These are phyloP conservation scores for Senna siamea DNA, from an alignment of 306 rosid species.

Conservation along the genomic window DNA sequence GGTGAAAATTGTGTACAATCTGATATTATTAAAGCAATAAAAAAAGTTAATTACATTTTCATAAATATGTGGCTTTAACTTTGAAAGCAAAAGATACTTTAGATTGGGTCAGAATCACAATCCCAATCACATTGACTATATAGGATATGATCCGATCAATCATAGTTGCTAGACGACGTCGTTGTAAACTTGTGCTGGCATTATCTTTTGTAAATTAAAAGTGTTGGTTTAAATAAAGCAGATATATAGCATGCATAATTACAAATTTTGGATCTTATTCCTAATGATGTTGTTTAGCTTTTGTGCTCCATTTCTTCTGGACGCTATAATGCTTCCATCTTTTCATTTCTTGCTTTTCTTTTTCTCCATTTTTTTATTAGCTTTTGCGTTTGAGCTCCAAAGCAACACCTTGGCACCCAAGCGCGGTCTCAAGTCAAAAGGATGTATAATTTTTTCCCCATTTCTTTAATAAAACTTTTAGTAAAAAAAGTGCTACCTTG, in stretches of 20 bases:
- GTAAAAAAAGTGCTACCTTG: too few species aligned
- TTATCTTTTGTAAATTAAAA: neutral
- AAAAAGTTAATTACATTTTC: neutral
- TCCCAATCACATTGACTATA: too few species aligned
- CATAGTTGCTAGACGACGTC: neutral
- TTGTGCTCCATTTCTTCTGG: slow-evolving; percentile 32
- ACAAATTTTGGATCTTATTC: slow-evolving; percentile 34
- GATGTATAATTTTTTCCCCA: neutral
- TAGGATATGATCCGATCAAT: slow-evolving; percentile 15
- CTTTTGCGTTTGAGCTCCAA: slow-evolving; percentile 30
- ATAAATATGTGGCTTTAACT: neutral
- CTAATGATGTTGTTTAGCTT: slow-evolving; percentile 37
- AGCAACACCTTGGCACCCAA: slow-evolving; percentile 15
- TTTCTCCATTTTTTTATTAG: neutral
- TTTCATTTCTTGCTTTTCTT: neutral
- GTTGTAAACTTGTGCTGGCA: slow-evolving; percentile 17
- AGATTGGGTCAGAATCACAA: slow-evolving; percentile 9
- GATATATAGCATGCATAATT: slow-evolving; percentile 7
- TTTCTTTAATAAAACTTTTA: slow-evolving; percentile 22
- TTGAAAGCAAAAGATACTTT: neutral
- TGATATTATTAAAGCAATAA: too few species aligned
- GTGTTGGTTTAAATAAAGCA: neutral
- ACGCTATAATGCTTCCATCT: slow-evolving; percentile 19
- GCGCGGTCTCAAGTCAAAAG: slow-evolving; percentile 31
- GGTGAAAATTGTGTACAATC: too few species aligned